A percentile compares a stretch with the other conserved stretches of the same genome.
Evolutionary conservation across 1,284 basidiomycete genomes (phyloP).

Genomic region (Vanrija sp.): DNA sequence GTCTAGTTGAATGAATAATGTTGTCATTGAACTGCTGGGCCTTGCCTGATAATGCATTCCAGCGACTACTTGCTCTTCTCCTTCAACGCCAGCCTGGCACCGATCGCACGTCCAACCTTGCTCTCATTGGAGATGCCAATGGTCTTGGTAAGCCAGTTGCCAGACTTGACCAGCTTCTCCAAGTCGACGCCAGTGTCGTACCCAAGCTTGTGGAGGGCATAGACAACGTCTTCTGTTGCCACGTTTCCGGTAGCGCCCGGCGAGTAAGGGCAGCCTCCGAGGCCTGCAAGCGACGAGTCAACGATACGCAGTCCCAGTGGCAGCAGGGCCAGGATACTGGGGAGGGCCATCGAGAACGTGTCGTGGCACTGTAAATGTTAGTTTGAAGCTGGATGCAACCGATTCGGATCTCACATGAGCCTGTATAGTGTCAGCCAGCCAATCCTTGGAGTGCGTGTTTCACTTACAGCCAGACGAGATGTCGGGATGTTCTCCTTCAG

Average conservation of each 20-base stretch:
- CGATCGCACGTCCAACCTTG: slow-evolving; percentile 72
- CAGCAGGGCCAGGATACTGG: slow-evolving; percentile 51
- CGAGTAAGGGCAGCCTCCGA: slow-evolving; percentile 93
- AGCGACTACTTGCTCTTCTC: not conserved
- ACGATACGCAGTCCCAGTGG: slow-evolving; percentile 53
- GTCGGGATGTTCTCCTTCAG: slow-evolving; percentile 49
- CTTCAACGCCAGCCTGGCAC: slow-evolving; percentile 49
- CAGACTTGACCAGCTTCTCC: slow-evolving; percentile 64
- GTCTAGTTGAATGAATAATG: too few relatives aligned
- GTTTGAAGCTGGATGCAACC: not conserved
- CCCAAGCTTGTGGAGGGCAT: slow-evolving; percentile 67
- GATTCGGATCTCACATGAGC: slow-evolving; percentile 53
- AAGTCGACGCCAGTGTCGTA: slow-evolving; percentile 68
- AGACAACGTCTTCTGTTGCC: slow-evolving; percentile 83
- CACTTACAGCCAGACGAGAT: slow-evolving; percentile 63
- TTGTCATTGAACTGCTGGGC: too few relatives aligned
- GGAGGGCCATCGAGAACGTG: slow-evolving; percentile 73
- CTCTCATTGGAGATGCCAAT: slow-evolving; percentile 69
- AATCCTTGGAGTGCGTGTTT: not conserved
- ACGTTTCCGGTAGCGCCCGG: slow-evolving; percentile 94
- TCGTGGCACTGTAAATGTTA: slow-evolving; percentile 69
- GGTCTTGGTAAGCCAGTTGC: slow-evolving; percentile 71
- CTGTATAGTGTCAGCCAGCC: slow-evolving; percentile 1
- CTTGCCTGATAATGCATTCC: not conserved
- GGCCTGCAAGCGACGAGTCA: slow-evolving; percentile 68